phyloP scores from a whole-genome alignment of 768 basidiomycete species.

The Trichaptum fuscoviolaceum region DNA sequence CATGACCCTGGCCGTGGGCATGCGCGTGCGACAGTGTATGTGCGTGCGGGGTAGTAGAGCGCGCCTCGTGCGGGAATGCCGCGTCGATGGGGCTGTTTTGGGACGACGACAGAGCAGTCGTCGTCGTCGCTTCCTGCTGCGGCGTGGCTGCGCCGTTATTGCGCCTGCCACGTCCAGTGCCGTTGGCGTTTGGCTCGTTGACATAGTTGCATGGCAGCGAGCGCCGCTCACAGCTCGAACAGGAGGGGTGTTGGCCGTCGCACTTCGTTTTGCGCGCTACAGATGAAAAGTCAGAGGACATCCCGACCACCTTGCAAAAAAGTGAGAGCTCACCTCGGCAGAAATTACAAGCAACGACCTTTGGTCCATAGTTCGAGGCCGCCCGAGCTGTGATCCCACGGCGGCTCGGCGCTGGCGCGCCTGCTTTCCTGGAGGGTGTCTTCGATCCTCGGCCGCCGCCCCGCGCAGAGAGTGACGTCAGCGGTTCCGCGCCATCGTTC shows the following conservation, averaged over 20 bases:
- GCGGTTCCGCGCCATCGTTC: constrained; percentile 33
- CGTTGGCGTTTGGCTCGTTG: constrained; percentile 45
- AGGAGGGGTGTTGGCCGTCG: constrained; percentile 81
- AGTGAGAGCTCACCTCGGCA: constrained; percentile 61
- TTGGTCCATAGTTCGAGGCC: constrained; percentile 67
- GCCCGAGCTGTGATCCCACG: constrained; percentile 56
- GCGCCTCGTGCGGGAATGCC: neutral
- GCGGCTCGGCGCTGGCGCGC: neutral
- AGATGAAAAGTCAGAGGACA: constrained; percentile 10
- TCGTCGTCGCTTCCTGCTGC: neutral
- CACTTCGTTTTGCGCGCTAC: constrained; percentile 86
- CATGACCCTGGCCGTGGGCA: neutral
- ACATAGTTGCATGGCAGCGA: constrained; percentile 76
- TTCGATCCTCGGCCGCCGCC: neutral
- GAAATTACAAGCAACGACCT: constrained; percentile 85
- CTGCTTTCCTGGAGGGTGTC: neutral
- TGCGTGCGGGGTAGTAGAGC: neutral
- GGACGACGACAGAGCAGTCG: neutral
- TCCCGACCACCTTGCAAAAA: neutral
- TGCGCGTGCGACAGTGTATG: neutral
- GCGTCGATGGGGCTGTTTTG: neutral
- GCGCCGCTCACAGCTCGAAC: constrained; percentile 76
- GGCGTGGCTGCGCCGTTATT: constrained; percentile 14
- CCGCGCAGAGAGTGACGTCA: neutral
- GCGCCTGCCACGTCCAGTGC: constrained; percentile 17